phyloP scores from a whole-genome alignment of 345 rosid genomes.

The Melaleuca quinquenervia region DNA sequence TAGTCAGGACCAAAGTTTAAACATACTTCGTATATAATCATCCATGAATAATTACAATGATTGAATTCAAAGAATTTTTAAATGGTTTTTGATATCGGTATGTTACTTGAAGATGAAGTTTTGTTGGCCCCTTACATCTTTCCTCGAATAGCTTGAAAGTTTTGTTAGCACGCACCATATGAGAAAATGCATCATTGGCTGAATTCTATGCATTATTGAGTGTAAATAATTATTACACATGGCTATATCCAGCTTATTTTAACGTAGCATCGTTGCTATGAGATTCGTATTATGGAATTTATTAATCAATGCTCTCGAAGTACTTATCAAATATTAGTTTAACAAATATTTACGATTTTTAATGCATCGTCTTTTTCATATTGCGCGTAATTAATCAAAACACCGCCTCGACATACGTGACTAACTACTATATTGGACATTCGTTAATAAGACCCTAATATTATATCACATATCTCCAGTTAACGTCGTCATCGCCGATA shows the following conservation, averaged over 20 bases:
- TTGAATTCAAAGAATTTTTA: too few species aligned
- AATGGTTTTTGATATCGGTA: too few species aligned
- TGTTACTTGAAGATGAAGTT: background rate
- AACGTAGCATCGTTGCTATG: background rate
- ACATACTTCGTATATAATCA: too few species aligned
- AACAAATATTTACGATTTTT: background rate
- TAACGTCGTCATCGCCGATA: background rate
- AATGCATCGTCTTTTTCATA: background rate
- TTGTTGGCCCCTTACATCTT: background rate
- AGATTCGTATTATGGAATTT: background rate
- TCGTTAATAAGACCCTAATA: background rate
- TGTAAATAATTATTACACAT: too few species aligned
- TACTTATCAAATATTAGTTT: background rate
- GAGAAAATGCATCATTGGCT: background rate
- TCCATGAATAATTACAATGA: too few species aligned
- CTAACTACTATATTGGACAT: background rate
- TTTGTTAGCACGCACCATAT: rapidly evolving
- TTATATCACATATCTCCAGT: background rate
- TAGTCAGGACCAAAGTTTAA: too few species aligned
- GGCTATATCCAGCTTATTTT: background rate
- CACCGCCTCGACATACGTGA: background rate
- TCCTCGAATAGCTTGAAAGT: too few species aligned
- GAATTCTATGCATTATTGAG: background rate
- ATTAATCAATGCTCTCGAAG: background rate
- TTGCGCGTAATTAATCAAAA: background rate